Evolutionary conservation across 768 basidiomycete genomes (phyloP).

Genomic region (Terana coerulea): DNA sequence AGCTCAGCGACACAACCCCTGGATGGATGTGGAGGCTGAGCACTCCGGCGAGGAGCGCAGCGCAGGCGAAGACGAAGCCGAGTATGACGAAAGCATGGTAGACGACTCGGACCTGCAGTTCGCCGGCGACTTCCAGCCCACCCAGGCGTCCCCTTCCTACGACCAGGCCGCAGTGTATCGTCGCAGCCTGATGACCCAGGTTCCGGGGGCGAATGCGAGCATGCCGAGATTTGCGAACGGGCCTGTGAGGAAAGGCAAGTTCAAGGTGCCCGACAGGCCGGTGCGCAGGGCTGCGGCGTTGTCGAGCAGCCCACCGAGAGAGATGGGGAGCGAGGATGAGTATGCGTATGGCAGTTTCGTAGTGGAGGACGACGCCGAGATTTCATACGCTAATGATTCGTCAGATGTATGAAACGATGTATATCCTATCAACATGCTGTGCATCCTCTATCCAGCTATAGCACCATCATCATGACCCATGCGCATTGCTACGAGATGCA

Average conservation of each 20-base stretch:
- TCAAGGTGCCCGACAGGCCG: background rate
- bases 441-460: too few relatives aligned
- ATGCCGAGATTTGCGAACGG: constrained; percentile 53
- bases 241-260: constrained; percentile 37
- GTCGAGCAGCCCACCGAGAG: constrained; percentile 62
- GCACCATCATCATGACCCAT: too few relatives aligned
- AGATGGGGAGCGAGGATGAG: constrained; percentile 51
- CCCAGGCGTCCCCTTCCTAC: constrained; percentile 69
- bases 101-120: constrained; percentile 66
- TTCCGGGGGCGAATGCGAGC: constrained; percentile 32
- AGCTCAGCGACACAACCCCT: constrained; percentile 37
- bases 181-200: constrained; percentile 71
- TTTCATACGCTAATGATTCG: constrained; percentile 35
- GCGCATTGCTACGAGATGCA: too few relatives aligned
- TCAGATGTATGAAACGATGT: too few relatives aligned
- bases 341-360: constrained; percentile 79
- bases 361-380: constrained; percentile 73
- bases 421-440: too few relatives aligned
- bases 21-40: constrained; percentile 66
- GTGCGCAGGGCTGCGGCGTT: constrained; percentile 26
- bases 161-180: constrained; percentile 70
- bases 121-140: constrained; percentile 56
- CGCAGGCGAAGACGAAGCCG: constrained; percentile 52
- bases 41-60: constrained; percentile 83
- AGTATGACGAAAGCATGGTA: constrained; percentile 12